Evolutionary conservation across 306 rosid genomes (phyloP).

Genomic region (Parietaria judaica): DNA sequence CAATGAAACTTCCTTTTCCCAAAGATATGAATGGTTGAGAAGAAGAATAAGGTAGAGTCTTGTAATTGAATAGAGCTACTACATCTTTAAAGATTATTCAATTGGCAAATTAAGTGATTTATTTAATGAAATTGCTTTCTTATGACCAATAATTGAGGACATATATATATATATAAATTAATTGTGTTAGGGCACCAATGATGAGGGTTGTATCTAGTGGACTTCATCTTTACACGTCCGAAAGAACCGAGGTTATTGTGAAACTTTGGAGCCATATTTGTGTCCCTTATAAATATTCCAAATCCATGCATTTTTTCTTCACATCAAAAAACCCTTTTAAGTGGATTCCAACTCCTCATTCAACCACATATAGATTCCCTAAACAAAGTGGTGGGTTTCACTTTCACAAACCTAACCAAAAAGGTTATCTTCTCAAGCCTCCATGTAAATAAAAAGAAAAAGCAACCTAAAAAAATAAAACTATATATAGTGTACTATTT

Average conservation of each 20-base stretch:
- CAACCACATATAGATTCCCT: constrained; percentile 60
- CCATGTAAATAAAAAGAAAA: constrained; percentile 3
- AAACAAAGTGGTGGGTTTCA: constrained; percentile 28
- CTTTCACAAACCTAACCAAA: constrained; percentile 51
- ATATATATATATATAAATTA: constrained; percentile 5
- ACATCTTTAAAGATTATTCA: no score
- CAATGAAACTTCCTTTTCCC: constrained; percentile 8
- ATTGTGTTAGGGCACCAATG: constrained; percentile 35
- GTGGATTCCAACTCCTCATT: constrained; percentile 99
- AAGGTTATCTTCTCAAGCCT: constrained; percentile 18
- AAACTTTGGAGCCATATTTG: constrained; percentile 48
- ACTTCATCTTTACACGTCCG: constrained; percentile 75
- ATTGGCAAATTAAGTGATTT: neutral
- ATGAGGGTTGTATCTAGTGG: constrained; percentile 34
- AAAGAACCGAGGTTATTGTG: constrained; percentile 40
- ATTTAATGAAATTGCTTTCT: neutral
- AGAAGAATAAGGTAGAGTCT: constrained; percentile 1
- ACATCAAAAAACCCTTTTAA: constrained; percentile 47
- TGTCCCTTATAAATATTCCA: constrained; percentile 31
- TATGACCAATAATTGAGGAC: constrained; percentile 32
- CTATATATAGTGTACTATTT: constrained; percentile 1
- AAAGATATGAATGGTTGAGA: constrained; percentile 6
- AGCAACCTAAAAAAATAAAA: neutral
- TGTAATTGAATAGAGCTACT: neutral
- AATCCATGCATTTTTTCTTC: constrained; percentile 22